Evolutionary conservation across 306 rosid species (phyloP), one percentile per base, ranked within the genome.

Genomic region (Betula pendula): DNA sequence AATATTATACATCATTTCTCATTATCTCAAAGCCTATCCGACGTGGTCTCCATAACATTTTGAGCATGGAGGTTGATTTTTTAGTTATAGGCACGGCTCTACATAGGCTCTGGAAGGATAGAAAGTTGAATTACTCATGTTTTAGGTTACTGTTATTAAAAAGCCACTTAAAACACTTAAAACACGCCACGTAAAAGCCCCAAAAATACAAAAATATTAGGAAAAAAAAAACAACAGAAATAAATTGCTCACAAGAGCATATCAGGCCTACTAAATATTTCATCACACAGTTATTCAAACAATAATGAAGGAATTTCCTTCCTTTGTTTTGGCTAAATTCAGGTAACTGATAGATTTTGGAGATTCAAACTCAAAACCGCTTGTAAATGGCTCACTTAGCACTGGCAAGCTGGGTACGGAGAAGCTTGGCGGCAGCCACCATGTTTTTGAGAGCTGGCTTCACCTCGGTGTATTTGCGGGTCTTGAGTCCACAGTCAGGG

Each of bases 401-500:
- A 52, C 89, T 74, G 22, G 93, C 96, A 47, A 93, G 94, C 81
- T 86, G 85, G 63, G 86, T 86, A 48, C 98, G 98, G 85, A 93
- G 93, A 47, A 43, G 86, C 84, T 93, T 93, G 68, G 96, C 91
- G 13, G 98, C 98, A 3, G 84, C 91, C 70, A 93, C 96, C 98
- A 93, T 60, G 88, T 88, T 87, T 15, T 72, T 69, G 68, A 93
- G 94, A 13, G 98, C 98, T 24, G 98, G 90, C 81, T 88, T 91
- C 77, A 93, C 98, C 81, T 93, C 98, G 2, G 87, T 0, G 77
- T 93, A 93, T 84, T 93, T 93, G 59, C 98, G 98, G 66, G 97
- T 93, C 88, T 93, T 93, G 44, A 93, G 97, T 12, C 97, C 97
- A 82, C 97, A 93, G 81, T 93, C 98, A 1, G 98, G 98, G 88